Percentiles rank a stretch among this genome's conserved stretches.
phyloP scores from a whole-genome alignment of 495 filamentous ascomycete species.

The Ramalina intermedia region DNA sequence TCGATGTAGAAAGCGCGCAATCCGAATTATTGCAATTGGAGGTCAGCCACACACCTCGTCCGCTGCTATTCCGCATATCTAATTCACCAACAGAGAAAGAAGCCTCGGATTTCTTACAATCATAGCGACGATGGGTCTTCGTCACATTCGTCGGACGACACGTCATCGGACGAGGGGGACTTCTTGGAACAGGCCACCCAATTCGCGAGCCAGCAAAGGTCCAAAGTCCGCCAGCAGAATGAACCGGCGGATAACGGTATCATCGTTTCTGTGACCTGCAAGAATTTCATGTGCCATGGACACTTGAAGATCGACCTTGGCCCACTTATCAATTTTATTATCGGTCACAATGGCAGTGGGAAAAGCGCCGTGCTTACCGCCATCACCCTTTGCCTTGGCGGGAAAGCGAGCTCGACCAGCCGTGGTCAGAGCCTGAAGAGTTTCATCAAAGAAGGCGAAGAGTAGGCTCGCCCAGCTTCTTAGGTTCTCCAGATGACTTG shows the following conservation, averaged over 20 bases:
- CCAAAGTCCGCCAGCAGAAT: constrained; percentile 44
- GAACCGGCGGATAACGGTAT: constrained; percentile 69
- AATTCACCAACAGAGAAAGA: constrained; percentile 13
- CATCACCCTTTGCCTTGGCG: constrained; percentile 84
- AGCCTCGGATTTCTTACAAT: constrained; percentile 12
- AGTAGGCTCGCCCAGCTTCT: constrained; percentile 30
- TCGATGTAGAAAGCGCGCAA: constrained; percentile 30
- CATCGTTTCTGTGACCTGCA: constrained; percentile 66
- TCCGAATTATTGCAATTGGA: constrained; percentile 29
- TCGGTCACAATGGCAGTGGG: constrained; percentile 95
- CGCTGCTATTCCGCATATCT: constrained; percentile 8
- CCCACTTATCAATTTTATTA: constrained; percentile 92
- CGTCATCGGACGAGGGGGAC: constrained; percentile 29
- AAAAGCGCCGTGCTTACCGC: constrained; percentile 96
- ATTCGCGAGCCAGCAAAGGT: constrained; percentile 45
- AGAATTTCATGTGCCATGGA: constrained; percentile 91
- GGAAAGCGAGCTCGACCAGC: constrained; percentile 90
- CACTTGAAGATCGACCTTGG: constrained; percentile 69
- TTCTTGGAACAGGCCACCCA: constrained; percentile 62
- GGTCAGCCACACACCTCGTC: constrained; percentile 23
- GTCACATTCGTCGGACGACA: neutral
- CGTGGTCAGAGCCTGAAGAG: constrained; percentile 80
- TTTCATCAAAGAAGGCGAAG: constrained; percentile 83
- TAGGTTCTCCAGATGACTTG: constrained; percentile 13
- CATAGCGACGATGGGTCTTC: constrained; percentile 12